Conservation (phyloP, 768 basidiomycete genomes). For the Cyclocybe aegerita region DNA sequence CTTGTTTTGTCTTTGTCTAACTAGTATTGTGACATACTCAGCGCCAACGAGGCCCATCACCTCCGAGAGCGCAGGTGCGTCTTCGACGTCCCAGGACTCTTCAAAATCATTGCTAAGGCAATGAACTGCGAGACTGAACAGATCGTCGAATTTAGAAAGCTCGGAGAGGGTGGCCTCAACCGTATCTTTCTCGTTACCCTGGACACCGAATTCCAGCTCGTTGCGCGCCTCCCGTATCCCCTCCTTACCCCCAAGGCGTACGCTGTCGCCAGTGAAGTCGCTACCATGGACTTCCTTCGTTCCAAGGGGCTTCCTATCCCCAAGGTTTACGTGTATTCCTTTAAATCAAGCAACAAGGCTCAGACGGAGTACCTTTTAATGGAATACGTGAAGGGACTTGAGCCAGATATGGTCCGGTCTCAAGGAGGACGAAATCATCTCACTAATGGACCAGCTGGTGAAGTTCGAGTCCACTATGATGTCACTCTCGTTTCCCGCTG, state of each 20-base stretch:
- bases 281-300: conserved; percentile 34
- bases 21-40: conserved; percentile 22
- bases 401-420: conserved; percentile 32
- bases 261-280: conserved; percentile 35
- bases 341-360: conserved; percentile 23
- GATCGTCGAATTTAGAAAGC: conserved; percentile 32
- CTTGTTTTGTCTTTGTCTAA: conserved; percentile 24
- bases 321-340: conserved; percentile 29
- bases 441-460: conserved; percentile 34
- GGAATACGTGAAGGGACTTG: conserved; percentile 33
- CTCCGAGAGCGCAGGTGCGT: conserved; percentile 31
- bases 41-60: conserved; percentile 33
- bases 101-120: conserved; percentile 21
- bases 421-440: conserved; percentile 27
- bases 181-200: conserved; percentile 31
- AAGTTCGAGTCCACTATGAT: conserved; percentile 40
- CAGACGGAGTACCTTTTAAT: conserved; percentile 35
- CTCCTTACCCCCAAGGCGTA: conserved; percentile 23
- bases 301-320: conserved; percentile 28
- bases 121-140: conserved; percentile 27
- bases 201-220: conserved; percentile 26
- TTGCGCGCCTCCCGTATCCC: conserved; percentile 35
- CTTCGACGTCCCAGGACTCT: conserved; percentile 29
- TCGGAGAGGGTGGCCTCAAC: conserved; percentile 40
- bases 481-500: conserved; percentile 41